phyloP scores from a whole-genome alignment of 1,284 basidiomycete genomes.

The Neolentinus lepideus region DNA sequence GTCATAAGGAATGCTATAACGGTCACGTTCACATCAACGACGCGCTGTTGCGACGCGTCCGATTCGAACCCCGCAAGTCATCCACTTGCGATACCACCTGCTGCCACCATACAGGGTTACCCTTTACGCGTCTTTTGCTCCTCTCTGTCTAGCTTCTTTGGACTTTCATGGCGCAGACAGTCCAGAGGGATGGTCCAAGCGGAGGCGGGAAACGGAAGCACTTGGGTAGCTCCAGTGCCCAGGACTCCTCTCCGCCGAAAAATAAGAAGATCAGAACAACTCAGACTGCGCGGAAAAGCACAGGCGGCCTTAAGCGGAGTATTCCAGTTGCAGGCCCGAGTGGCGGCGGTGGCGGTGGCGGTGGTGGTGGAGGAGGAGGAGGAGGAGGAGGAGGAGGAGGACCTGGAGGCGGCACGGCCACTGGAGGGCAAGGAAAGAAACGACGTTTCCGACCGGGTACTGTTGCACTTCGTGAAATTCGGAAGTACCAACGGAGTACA shows the following conservation, averaged over 20 bases:
- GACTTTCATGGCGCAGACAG: conserved; percentile 1
- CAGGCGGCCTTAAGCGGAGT: not conserved
- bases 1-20: not conserved
- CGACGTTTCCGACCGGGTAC: conserved; percentile 80
- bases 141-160: not conserved
- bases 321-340: not conserved
- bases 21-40: not conserved
- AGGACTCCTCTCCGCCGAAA: not conserved
- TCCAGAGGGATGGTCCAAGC: not conserved
- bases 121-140: not conserved
- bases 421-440: conserved; percentile 33
- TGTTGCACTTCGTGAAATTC: conserved; percentile 84
- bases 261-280: not conserved
- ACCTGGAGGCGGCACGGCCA: conserved; percentile 6
- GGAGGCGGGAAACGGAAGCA: not conserved
- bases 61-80: not conserved
- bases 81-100: conserved; percentile 1
- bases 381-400: conserved; percentile 9
- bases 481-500: conserved; percentile 90
- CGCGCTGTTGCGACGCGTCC: not conserved
- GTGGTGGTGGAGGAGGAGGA: conserved; percentile 13
- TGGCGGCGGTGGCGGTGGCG: conserved; percentile 11
- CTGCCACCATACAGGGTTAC: not conserved
- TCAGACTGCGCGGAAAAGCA: conserved; percentile 2
- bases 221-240: not conserved